These are phyloP conservation scores for Globisporangium sylvaticum DNA, from an alignment of 352 stramenopile species.

Conservation along the genomic window DNA sequence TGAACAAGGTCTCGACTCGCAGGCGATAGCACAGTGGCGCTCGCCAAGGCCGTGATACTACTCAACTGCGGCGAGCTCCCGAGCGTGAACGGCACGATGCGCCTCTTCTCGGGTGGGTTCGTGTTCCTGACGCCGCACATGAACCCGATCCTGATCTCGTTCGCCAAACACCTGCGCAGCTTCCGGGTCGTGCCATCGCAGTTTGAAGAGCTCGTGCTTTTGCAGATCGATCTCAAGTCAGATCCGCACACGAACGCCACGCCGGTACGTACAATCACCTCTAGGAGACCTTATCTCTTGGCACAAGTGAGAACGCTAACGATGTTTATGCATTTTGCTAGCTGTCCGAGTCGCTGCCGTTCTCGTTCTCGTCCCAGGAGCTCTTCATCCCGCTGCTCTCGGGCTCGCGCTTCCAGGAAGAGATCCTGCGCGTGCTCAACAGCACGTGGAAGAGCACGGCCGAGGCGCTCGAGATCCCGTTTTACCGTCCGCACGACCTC, in stretches of 20 bases:
- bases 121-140: constrained; percentile 52
- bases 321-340: constrained; percentile 5
- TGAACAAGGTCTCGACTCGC: background rate
- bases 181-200: constrained; percentile 45
- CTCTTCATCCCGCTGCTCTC: constrained; percentile 57
- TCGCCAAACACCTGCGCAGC: constrained; percentile 47
- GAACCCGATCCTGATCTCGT: constrained; percentile 61
- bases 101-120: constrained; percentile 52
- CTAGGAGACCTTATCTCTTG: no score
- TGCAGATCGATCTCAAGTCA: constrained; percentile 49
- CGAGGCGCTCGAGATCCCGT: constrained; percentile 36
- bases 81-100: constrained; percentile 42
- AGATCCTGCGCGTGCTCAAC: constrained; percentile 48
- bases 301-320: background rate
- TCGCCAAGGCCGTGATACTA: constrained; percentile 40
- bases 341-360: constrained; percentile 39
- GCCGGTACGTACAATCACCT: constrained; percentile 25
- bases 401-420: constrained; percentile 58
- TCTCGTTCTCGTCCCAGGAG: constrained; percentile 20
- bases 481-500: constrained; percentile 52
- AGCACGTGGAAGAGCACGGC: constrained; percentile 51
- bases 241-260: constrained; percentile 20
- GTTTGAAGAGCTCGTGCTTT: constrained; percentile 62
- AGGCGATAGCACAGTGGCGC: constrained; percentile 10
- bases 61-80: constrained; percentile 44